Evolutionary conservation across 1,284 basidiomycete genomes (phyloP), one percentile per base, ranked within the genome.

Genomic region (Porodaedalea pini): DNA sequence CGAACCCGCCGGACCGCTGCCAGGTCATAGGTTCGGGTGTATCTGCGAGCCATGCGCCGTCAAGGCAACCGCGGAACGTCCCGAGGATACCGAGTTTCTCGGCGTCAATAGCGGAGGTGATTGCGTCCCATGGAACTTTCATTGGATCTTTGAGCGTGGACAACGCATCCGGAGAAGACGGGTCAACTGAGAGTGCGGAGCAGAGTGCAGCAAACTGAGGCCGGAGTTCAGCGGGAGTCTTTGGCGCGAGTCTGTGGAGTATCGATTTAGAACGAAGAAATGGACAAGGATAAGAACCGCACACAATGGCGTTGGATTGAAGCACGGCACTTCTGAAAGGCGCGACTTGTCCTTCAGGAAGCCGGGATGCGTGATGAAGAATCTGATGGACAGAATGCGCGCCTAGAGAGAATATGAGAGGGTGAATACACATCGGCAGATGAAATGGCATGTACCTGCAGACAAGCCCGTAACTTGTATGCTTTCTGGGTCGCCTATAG

Each of bases 381-480:
- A 89, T 68, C 67, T 90, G 86, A 63, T 90, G 87, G 0, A 88
- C 82, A 0, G 89, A 82, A 69, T 91, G 86, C 1, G 81, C 87
- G 6, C 86, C 85, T 84, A 59, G 31, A 11, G 40, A 34, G n/a
- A 36, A 19, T 21, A 11, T 58, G 23, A 62, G 23, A n/a, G 34
- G 17, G 27, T 39, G 10, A 32, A 27, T 32, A 54, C 13, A 34
- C 44, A 23, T 32, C 5, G 4, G 29, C 36, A 48, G 15, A 15
- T 29, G 29, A 63, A 69, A 44, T n/a, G n/a, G n/a, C n/a, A 58
- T 2, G 4, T 40, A 82, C 88, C 88, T 51, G 86, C 88, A 17
- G 86, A 90, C 10, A 90, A 71, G 0, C 88, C 88, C 11, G 77
- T 75, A 5, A 91, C 62, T 61, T 84, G 80, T 19, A 90, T 76